Base-by-base conservation (phyloP, 441 rosid species). In the Populus hybrid region DNA sequence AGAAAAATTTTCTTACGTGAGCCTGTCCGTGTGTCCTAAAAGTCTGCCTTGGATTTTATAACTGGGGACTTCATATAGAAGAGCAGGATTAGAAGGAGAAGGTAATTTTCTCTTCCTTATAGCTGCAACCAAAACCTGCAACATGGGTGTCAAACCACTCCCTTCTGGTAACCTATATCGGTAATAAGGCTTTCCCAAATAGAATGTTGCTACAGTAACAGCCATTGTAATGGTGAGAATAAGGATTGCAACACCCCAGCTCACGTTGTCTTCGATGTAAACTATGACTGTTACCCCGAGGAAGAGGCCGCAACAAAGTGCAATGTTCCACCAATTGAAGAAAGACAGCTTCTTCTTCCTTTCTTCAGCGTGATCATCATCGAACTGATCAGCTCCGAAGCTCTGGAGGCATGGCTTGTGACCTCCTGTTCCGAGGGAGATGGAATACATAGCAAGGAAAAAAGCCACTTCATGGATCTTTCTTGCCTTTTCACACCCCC, bases 371-470 rank as follows among this genome's bases (percentile, higher is more conserved):
- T 91, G 88, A 54, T 81, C 88, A 71, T 91, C 96, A 74, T 91
- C 96, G 65, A 93, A 93, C 81, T 92, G 98, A 80, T 93, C 98
- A 0, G 95, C 98, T 32, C 91, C 98, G 61, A 92, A 93, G 78
- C 97, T 90, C 1, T 92, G 86, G 38, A 92, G 93, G 78, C 95
- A 90, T n/a, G 98, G 98, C 79, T 93, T 93, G 76, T 89, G 89
- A 30, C 95, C 98, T n/a, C 97, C 95, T 3, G 91, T 89, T 59
- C 94, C 97, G 11, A 93, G 86, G 76, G 98, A 93, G 10, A 92
- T 87, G 89, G 87, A 73, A 76, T 92, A 92, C 36, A 93, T 86
- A 0, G 91, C 93, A 59, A 83, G 46, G 64, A 92, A 91, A 86
- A 87, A 88, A 23, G 77, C 38, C 30, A 84, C 69, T 77, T 77